Evolutionary conservation across 2,329 filamentous ascomycete species (phyloP).

Genomic region (Aspergillus sp.): DNA sequence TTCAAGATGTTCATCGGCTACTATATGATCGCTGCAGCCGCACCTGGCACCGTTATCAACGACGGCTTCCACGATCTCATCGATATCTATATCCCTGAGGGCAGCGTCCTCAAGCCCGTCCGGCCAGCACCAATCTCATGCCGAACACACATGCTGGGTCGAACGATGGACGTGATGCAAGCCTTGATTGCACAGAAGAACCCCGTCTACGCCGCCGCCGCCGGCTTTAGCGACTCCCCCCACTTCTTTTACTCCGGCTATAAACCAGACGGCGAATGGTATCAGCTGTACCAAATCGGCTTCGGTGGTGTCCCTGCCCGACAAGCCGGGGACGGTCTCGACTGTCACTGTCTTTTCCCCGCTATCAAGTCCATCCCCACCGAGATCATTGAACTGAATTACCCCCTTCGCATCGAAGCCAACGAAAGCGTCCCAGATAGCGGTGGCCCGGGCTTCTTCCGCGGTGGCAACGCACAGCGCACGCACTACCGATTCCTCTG

Average conservation of each 20-base stretch:
- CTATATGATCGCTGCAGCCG: conserved; percentile 49
- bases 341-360: conserved; percentile 52
- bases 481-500: conserved; percentile 48
- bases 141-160: conserved; percentile 48
- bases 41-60: conserved; percentile 49
- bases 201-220: conserved; percentile 46
- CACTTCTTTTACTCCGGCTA: conserved; percentile 53
- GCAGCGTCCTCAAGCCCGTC: conserved; percentile 46
- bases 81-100: conserved; percentile 46
- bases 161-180: conserved; percentile 50
- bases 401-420: conserved; percentile 48
- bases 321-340: conserved; percentile 47
- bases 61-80: conserved; percentile 52
- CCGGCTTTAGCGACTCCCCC: conserved; percentile 51
- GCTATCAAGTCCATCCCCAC: conserved; percentile 51
- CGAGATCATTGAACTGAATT: conserved; percentile 49
- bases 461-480: conserved; percentile 50
- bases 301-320: conserved; percentile 51
- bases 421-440: conserved; percentile 49
- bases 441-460: conserved; percentile 48
- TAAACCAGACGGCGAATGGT: conserved; percentile 49
- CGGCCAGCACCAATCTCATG: conserved; percentile 49
- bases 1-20: conserved; percentile 52
- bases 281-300: conserved; percentile 50
- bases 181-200: conserved; percentile 50